Evolutionary conservation across 2,329 filamentous ascomycete species (phyloP).

Genomic region (Stagonosporopsis rhizophila): DNA sequence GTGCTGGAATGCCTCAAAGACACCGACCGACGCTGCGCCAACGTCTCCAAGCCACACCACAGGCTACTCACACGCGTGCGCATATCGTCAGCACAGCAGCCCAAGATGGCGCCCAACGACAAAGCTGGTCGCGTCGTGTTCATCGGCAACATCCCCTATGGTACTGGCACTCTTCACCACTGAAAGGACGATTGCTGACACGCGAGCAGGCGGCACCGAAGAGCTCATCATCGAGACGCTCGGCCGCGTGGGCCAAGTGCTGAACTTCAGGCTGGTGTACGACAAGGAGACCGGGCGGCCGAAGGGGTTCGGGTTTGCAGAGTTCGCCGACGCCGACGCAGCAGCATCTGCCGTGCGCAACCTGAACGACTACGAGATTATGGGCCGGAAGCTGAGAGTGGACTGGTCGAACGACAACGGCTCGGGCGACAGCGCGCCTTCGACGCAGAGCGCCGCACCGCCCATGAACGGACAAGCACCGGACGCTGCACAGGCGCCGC

Average conservation of each 20-base stretch:
- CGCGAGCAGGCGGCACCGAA: slow-evolving; percentile 79
- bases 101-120: slow-evolving; percentile 57
- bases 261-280: slow-evolving; percentile 92
- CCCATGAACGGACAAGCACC: slow-evolving; percentile 52
- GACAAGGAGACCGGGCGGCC: slow-evolving; percentile 93
- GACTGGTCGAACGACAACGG: slow-evolving; percentile 95
- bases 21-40: slow-evolving; percentile 7
- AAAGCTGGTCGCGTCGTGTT: slow-evolving; percentile 81
- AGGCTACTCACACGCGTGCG: not conserved
- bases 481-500: slow-evolving; percentile 44
- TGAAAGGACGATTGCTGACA: slow-evolving; percentile 22
- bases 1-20: slow-evolving; percentile 11
- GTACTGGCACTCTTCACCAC: slow-evolving; percentile 53
- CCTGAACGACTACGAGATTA: slow-evolving; percentile 92
- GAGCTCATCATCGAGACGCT: slow-evolving; percentile 96
- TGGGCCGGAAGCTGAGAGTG: slow-evolving; percentile 91
- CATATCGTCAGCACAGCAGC: not conserved
- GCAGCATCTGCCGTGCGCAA: slow-evolving; percentile 95
- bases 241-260: slow-evolving; percentile 84
- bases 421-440: slow-evolving; percentile 62
- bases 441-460: slow-evolving; percentile 56
- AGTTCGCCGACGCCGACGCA: slow-evolving; percentile 91
- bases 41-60: not conserved
- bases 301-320: slow-evolving; percentile 96
- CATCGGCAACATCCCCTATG: slow-evolving; percentile 86